Conservation (phyloP, 2,329 filamentous ascomycete species). For the Fusarium papillatum region DNA sequence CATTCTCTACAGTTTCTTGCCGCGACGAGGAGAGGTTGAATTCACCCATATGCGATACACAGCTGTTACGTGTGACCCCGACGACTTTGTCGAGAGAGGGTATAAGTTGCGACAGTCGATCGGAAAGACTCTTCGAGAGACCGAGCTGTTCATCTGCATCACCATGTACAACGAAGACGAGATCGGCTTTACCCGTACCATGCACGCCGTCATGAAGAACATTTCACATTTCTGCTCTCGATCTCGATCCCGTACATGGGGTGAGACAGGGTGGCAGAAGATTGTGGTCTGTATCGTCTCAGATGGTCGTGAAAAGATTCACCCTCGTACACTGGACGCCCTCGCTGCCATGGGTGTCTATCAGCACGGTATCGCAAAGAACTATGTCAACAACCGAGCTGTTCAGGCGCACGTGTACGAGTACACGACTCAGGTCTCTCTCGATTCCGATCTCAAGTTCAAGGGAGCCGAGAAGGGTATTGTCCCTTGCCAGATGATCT, state of each 20-base stretch:
- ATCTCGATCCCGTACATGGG: constrained; percentile 94
- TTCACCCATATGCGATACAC: constrained; percentile 99
- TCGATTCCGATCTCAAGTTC: constrained; percentile 97
- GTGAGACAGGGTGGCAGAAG: constrained; percentile 98
- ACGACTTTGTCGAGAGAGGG: constrained; percentile 89
- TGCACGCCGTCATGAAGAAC: constrained; percentile 99
- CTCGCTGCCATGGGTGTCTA: constrained; percentile 98
- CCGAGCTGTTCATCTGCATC: constrained; percentile 95
- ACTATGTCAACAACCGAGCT: constrained; percentile 94
- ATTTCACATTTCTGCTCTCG: constrained; percentile 96
- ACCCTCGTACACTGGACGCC: constrained; percentile 93
- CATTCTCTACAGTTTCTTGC: constrained; percentile 96
- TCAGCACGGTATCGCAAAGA: constrained; percentile 98
- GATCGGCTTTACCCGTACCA: constrained; percentile 95
- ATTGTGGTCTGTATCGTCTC: constrained; percentile 98
- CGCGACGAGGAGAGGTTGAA: constrained; percentile 91
- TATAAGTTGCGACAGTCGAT: constrained; percentile 96
- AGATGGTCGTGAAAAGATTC: constrained; percentile 90
- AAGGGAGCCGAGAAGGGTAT: constrained; percentile 99
- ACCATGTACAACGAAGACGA: constrained; percentile 99
- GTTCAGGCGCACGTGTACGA: constrained; percentile 99
- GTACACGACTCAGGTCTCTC: constrained; percentile 97
- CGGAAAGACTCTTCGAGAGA: constrained; percentile 86
- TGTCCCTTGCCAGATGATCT: constrained; percentile 97
- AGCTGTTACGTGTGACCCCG: constrained; percentile 97